Base-by-base conservation (phyloP, 148 eudicot species). In the Rhododendron williamsianum region DNA sequence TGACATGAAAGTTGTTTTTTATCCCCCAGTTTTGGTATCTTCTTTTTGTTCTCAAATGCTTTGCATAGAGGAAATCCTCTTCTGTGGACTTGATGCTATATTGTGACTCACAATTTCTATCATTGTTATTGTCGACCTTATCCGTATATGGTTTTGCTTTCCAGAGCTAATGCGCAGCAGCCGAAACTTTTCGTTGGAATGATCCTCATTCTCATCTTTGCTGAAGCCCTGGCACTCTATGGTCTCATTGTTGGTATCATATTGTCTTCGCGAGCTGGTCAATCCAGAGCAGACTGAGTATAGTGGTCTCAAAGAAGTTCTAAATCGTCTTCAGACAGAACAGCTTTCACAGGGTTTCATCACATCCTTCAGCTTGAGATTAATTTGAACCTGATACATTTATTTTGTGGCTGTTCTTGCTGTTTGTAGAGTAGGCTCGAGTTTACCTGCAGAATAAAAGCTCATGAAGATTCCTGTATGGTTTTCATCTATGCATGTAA, bases 151-250 rank as follows among this genome's bases (percentile, higher is more conserved):
- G n/a, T 87, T 60, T 48, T 88, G 19, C 76, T 86, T 78, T 77
- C 56, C 87, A 90, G 91, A 85, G 91, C 91, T 15, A 88, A 90
- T 35, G 91, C 91, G 52, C 91, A 90, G 45, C 91, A 90, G 86
- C 91, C 90, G 12, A 88, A 90, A 80, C 91, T 90, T 86, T 90
- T 90, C 36, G 90, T 88, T 54, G 91, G 91, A 23, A 90, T 90
- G 91, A 90, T 90, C 76, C 91, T 90, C 56, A 90, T 90, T 84
- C 91, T 90, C 80, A 90, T 90, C 80, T 90, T 90, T 84, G 91
- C 91, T 46, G 91, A 90, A 90, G 91, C 91, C 30, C 80, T 90
- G 86, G 91, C 91, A 1, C 91, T 90, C 45, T 90, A 90, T 65
- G 91, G 91, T 71, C 91, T 90, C 41, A 90, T 90, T 71, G 91